Percentiles rank a stretch among this genome's conserved stretches.
Conservation (phyloP, 2,329 filamentous ascomycete species). For the Curvularia verruculosa region DNA sequence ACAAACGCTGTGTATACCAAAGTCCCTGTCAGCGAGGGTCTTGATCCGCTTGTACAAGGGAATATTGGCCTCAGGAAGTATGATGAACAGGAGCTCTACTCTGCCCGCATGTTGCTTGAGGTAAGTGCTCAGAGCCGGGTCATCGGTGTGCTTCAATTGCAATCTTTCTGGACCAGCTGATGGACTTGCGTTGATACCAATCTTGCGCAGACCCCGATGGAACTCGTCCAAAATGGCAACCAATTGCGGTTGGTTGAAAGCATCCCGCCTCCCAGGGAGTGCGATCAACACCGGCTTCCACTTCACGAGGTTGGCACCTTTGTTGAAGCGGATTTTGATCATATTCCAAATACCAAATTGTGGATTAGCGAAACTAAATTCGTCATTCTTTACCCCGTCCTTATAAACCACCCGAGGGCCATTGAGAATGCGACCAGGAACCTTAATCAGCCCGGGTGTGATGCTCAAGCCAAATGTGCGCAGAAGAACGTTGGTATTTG, state of each 20-base stretch:
- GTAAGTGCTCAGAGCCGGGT: constrained; percentile 2
- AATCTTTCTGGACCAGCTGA: constrained; percentile 12
- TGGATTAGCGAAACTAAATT: constrained; percentile 39
- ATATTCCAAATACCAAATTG: constrained; percentile 63
- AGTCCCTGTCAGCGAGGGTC: constrained; percentile 25
- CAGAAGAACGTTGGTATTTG: constrained; percentile 21
- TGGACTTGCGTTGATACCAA: constrained; percentile 18
- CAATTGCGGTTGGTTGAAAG: constrained; percentile 11
- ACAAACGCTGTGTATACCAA: constrained; percentile 33
- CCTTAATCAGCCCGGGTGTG: constrained; percentile 67
- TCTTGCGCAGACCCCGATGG: constrained; percentile 12
- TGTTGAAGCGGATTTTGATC: constrained; percentile 28
- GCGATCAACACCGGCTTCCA: constrained; percentile 26
- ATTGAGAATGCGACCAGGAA: constrained; percentile 69
- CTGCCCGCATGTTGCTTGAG: constrained; percentile 7
- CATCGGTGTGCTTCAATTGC: constrained; percentile 11
- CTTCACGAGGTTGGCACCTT: constrained; percentile 7
- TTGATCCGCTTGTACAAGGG: constrained; percentile 35
- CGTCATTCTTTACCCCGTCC: neutral
- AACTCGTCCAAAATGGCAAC: constrained; percentile 16
- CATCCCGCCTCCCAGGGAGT: constrained; percentile 6
- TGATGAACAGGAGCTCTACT: constrained; percentile 25
- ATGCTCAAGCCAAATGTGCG: constrained; percentile 66
- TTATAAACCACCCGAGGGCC: constrained; percentile 67
- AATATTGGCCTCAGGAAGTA: constrained; percentile 24